phyloP scores from a whole-genome alignment of 2,329 filamentous ascomycete genomes.

The Diaporthe sp. region DNA sequence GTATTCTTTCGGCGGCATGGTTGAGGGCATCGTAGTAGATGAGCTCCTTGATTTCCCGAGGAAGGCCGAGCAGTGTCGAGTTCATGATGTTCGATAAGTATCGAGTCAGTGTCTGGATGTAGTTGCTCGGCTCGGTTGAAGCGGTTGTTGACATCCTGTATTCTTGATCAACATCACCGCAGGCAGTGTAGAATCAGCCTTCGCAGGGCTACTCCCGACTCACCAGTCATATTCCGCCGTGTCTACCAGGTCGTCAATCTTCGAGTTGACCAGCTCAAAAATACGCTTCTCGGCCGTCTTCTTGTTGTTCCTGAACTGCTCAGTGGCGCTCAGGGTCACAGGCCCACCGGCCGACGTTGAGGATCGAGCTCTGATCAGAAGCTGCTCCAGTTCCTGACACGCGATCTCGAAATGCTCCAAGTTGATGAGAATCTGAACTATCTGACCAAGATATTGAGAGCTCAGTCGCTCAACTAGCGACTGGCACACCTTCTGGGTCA shows the following conservation, averaged over 20 bases:
- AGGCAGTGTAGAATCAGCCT: background rate
- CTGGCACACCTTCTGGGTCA: conserved; percentile 92
- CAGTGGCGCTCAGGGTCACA: conserved; percentile 84
- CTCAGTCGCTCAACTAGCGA: conserved; percentile 88
- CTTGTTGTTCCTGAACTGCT: conserved; percentile 89
- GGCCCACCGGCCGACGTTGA: conserved; percentile 85
- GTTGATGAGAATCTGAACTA: conserved; percentile 98
- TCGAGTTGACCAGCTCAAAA: conserved; percentile 98
- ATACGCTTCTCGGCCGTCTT: conserved; percentile 98
- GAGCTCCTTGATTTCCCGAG: conserved; percentile 94
- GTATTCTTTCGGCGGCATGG: conserved; percentile 88
- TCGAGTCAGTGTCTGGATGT: conserved; percentile 94
- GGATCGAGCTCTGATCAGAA: conserved; percentile 87
- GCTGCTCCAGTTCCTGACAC: conserved; percentile 88
- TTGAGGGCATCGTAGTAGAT: conserved; percentile 98
- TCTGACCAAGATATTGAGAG: conserved; percentile 96
- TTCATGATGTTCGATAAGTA: conserved; percentile 98
- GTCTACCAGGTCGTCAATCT: conserved; percentile 97
- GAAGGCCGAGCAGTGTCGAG: conserved; percentile 91
- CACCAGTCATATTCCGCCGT: conserved; percentile 98
- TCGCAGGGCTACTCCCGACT: conserved; percentile 40
- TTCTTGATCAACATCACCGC: conserved; percentile 31
- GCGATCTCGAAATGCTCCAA: conserved; percentile 96
- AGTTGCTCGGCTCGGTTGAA: conserved; percentile 84
- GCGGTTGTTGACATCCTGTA: conserved; percentile 67